Evolutionary conservation across 768 basidiomycete species (phyloP), one percentile per base, ranked within the genome.

Genomic region (Agrocybe chaxingu): DNA sequence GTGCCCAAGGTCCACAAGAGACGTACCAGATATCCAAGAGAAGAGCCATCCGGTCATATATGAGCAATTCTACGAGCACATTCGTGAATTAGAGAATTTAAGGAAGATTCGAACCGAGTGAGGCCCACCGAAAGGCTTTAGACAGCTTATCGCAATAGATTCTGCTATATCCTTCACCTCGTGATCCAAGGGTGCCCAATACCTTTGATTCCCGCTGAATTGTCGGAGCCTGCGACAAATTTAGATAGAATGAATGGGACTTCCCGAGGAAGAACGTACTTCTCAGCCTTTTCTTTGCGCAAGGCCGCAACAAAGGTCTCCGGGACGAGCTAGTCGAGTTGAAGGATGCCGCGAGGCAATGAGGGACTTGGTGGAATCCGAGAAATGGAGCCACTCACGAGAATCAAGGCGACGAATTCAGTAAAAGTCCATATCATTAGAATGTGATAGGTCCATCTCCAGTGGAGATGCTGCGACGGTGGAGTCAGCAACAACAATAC

Each of bases 401-500:
- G 18, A 42, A 81, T 59, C 7, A 92, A 66, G 0, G 78, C 68
- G 7, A 77, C 43, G 7, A 74, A 64, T 62, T 89, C 75, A 2
- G 66, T 66, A 42, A 78, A 80, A 0, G 78, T 72, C 92, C 90
- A 93, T 16, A 87, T 87, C 1, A 84, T 53, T 50, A 85, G 62
- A 11, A 87, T 66, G 49, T 83, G 81, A 67, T 84, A 93, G 0
- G 88, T 89, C 90, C 89, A 92, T 52, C 86, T 67, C 87, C 87
- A 88, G 41, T 75, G 58, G 1, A 75, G 53, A 56, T 84, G 70
- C 79, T 87, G 42, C 19, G 43, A 56, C 47, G 13, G 19, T 8
- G 33, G 6, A 37, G n/a, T 45, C 37, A 42, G 24, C 7, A 33
- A 16, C 9, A 19, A 10, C 30, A 16, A n/a, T 24, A 24, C 12